Evolutionary conservation across 495 filamentous ascomycete species (phyloP).

Genomic region (Mycothermus thermophilus): DNA sequence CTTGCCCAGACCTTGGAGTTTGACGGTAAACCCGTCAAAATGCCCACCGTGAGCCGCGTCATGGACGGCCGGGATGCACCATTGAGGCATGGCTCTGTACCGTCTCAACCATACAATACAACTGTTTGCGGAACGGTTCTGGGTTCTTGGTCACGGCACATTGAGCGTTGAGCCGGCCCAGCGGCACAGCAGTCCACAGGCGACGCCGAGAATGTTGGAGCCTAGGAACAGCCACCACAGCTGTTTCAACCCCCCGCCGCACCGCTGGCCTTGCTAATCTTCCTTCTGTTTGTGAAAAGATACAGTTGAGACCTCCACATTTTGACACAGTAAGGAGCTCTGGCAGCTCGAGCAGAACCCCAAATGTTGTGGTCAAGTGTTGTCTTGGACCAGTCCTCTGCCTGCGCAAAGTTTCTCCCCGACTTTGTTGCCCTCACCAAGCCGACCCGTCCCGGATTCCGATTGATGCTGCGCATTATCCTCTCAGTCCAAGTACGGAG

Average conservation of each 20-base stretch:
- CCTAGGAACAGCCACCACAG: slow-evolving; percentile 9
- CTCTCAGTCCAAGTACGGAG: no score
- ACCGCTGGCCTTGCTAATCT: slow-evolving; percentile 7
- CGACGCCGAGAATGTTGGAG: slow-evolving; percentile 16
- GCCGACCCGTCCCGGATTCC: no score
- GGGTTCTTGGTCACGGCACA: slow-evolving; percentile 13
- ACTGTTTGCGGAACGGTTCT: not conserved
- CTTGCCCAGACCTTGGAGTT: no score
- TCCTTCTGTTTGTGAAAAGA: not conserved
- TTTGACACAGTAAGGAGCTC: not conserved
- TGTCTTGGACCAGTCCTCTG: not conserved
- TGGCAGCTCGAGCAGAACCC: not conserved
- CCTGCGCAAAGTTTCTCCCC: not conserved
- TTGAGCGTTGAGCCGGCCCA: slow-evolving; percentile 4
- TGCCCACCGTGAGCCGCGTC: slow-evolving; percentile 2
- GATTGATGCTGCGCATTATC: no score
- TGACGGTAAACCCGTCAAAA: slow-evolving; percentile 1
- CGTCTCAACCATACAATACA: slow-evolving; percentile 8
- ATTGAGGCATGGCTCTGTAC: slow-evolving; percentile 2
- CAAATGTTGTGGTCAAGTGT: not conserved
- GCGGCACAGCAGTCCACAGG: slow-evolving; percentile 17
- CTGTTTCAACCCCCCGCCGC: slow-evolving; percentile 13
- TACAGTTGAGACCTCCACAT: not conserved
- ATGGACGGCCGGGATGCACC: slow-evolving; percentile 2
- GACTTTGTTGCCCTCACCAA: no score